A percentile compares a stretch with the other conserved stretches of the same genome.
Conservation (phyloP, 2,329 filamentous ascomycete species). For the Microcyclospora tardicrescens region DNA sequence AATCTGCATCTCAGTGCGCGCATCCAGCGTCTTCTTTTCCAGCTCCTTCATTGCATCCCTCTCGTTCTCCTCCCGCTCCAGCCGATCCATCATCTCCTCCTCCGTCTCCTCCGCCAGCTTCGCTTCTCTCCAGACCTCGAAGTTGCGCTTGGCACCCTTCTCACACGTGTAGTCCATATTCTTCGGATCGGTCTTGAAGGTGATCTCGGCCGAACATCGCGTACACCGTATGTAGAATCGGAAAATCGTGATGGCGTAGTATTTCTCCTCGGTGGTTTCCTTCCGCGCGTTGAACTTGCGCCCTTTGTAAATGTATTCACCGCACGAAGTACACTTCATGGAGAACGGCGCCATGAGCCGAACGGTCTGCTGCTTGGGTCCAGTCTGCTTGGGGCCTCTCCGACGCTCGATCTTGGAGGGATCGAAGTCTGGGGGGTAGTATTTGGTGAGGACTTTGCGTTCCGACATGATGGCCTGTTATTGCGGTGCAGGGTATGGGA, state of each 20-base stretch:
- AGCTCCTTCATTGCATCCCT: conserved; percentile 89
- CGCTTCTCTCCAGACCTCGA: conserved; percentile 74
- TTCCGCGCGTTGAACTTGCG: conserved; percentile 94
- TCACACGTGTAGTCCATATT: conserved; percentile 81
- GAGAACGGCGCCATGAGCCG: conserved; percentile 81
- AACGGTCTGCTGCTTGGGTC: conserved; percentile 72
- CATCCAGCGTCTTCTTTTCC: conserved; percentile 85
- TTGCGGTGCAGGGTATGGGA: background rate
- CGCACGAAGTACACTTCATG: conserved; percentile 58
- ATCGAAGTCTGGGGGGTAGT: conserved; percentile 74
- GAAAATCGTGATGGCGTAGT: conserved; percentile 76
- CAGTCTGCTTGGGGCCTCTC: conserved; percentile 54
- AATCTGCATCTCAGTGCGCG: conserved; percentile 89
- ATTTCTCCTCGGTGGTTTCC: conserved; percentile 81
- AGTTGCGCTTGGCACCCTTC: conserved; percentile 78
- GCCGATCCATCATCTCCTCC: conserved; percentile 69
- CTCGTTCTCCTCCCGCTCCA: conserved; percentile 70
- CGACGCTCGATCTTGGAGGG: conserved; percentile 60
- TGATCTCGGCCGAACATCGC: conserved; percentile 72
- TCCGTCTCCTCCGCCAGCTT: conserved; percentile 63
- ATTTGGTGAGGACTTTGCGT: conserved; percentile 62
- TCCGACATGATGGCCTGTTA: conserved; percentile 53
- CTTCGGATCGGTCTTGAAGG: conserved; percentile 88
- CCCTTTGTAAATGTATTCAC: conserved; percentile 82
- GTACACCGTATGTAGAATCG: conserved; percentile 78